Evolutionary conservation across 2,329 filamentous ascomycete species (phyloP).

Genomic region (Leptodontidium sp.): DNA sequence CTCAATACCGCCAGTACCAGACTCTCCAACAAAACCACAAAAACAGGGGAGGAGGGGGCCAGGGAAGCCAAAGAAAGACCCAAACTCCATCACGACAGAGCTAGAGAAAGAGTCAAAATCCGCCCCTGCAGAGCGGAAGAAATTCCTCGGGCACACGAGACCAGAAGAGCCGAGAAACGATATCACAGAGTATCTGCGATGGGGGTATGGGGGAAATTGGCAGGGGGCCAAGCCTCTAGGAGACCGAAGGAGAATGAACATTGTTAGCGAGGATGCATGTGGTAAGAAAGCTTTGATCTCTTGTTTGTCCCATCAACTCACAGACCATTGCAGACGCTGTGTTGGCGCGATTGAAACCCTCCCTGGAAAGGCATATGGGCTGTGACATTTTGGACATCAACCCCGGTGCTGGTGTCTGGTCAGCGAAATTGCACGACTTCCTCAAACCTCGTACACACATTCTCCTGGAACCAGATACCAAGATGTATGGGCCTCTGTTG

Average conservation of each 20-base stretch:
- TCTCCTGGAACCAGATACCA: conserved; percentile 76
- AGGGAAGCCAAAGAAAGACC: background rate
- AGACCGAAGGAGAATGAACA: conserved; percentile 58
- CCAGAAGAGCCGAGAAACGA: background rate
- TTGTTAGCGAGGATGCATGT: conserved; percentile 61
- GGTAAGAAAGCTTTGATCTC: conserved; percentile 33
- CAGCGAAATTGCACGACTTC: conserved; percentile 74
- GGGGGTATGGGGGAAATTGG: conserved; percentile 17
- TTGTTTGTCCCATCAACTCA: conserved; percentile 22
- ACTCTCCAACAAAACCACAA: background rate
- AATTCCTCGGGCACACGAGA: background rate
- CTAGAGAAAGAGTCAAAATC: too few relatives aligned
- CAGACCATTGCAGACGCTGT: conserved; percentile 40
- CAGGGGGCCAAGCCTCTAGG: conserved; percentile 6
- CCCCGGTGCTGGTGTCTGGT: conserved; percentile 82
- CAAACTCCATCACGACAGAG: too few relatives aligned
- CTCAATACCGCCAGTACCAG: too few relatives aligned
- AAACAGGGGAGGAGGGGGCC: background rate
- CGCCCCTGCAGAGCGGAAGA: too few relatives aligned
- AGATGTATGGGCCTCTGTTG: conserved; percentile 68
- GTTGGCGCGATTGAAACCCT: conserved; percentile 72
- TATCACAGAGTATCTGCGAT: conserved; percentile 20
- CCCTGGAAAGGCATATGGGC: conserved; percentile 73
- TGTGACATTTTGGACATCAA: conserved; percentile 90
- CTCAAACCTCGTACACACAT: conserved; percentile 84